A percentile compares a stretch with the other conserved stretches of the same genome.
Evolutionary conservation across 768 basidiomycete genomes (phyloP).

Genomic region (Leccinum subtestaceum): DNA sequence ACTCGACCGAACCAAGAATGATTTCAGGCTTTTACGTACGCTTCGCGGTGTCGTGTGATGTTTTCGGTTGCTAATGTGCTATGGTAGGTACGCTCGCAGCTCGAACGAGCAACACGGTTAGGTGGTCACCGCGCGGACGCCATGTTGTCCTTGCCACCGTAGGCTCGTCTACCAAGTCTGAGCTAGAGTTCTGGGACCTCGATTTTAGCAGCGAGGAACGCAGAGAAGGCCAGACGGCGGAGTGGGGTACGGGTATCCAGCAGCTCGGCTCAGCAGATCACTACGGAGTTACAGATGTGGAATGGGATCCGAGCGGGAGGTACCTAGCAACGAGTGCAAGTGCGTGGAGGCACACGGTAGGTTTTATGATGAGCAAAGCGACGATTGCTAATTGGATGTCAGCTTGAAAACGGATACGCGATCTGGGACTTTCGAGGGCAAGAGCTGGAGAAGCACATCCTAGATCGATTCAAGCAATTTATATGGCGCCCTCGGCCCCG

Average conservation of each 20-base stretch:
- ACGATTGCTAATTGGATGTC: slow-evolving; percentile 9
- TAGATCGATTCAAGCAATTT: slow-evolving; percentile 98
- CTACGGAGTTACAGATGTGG: slow-evolving; percentile 95
- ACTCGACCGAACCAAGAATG: slow-evolving; percentile 86
- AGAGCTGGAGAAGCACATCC: slow-evolving; percentile 82
- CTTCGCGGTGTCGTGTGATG: slow-evolving; percentile 5
- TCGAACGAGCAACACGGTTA: slow-evolving; percentile 89
- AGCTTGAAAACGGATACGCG: slow-evolving; percentile 96
- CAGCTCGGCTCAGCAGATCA: slow-evolving; percentile 86
- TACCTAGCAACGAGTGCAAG: slow-evolving; percentile 92
- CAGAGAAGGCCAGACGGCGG: slow-evolving; percentile 47
- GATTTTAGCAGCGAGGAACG: slow-evolving; percentile 75
- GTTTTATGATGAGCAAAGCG: slow-evolving; percentile 22
- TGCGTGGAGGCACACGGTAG: slow-evolving; percentile 90
- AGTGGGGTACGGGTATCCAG: slow-evolving; percentile 87
- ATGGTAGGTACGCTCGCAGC: slow-evolving; percentile 65
- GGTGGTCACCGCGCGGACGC: slow-evolving; percentile 95
- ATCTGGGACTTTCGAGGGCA: slow-evolving; percentile 99
- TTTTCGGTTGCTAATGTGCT: slow-evolving; percentile 7
- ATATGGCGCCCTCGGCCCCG: slow-evolving; percentile 97
- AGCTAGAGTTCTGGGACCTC: slow-evolving; percentile 98
- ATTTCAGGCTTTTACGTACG: slow-evolving; percentile 88
- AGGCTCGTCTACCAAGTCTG: slow-evolving; percentile 92
- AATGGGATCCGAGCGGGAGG: slow-evolving; percentile 97
- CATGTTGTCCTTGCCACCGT: slow-evolving; percentile 96